Conservation (phyloP, 305 asterid genomes). For the Fraxinus sp. region DNA sequence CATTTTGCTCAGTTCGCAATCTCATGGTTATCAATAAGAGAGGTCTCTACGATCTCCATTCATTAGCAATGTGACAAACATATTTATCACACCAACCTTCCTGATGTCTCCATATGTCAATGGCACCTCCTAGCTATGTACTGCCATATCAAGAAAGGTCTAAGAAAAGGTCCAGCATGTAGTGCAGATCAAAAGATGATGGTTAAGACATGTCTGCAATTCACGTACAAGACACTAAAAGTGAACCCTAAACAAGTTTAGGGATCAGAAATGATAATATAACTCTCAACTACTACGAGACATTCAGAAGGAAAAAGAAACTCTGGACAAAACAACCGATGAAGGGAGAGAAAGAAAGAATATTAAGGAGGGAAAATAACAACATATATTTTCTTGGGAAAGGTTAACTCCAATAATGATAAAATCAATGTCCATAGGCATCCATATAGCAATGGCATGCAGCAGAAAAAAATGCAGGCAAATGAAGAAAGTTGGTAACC, state of each 20-base stretch:
- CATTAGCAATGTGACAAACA: constrained; percentile 35
- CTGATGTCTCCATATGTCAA: constrained; percentile 46
- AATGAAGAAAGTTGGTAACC: not conserved
- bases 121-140: constrained; percentile 51
- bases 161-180: constrained; percentile 54
- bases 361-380: not conserved
- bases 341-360: not conserved
- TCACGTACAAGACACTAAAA: constrained; percentile 54
- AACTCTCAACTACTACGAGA: constrained; percentile 21
- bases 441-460: not conserved
- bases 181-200: constrained; percentile 52
- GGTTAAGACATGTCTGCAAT: constrained; percentile 54
- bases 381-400: not conserved
- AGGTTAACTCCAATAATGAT: not conserved
- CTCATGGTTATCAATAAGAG: constrained; percentile 19
- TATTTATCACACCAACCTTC: constrained; percentile 61
- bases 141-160: constrained; percentile 53
- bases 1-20: not conserved
- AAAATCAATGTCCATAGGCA: not conserved
- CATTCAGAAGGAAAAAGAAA: constrained; percentile 16
- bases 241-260: constrained; percentile 54
- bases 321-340: not conserved
- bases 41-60: constrained; percentile 25
- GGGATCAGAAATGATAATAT: constrained; percentile 38
- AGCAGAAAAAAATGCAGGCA: not conserved